These are phyloP conservation scores for slime mould (Dictyostelium discoideum) DNA, from an alignment of 78 protist species.

Conservation along the genomic window dicty_2.7 NC_007091.3:4507501-4508000, in stretches of 20 bases:
- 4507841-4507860: conserved; percentile 85
- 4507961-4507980: no score
- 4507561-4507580: no score
- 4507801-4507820: conserved; percentile 76
- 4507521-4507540: no score
- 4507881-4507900: background rate
- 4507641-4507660: background rate
- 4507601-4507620: conserved; percentile 14
- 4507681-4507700: conserved; percentile 40
- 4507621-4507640: conserved; percentile 2
- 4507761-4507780: conserved; percentile 33
- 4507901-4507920: background rate
- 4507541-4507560: no score
- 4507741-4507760: background rate
- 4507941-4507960: no score
- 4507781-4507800: conserved; percentile 57
- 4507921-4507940: no score
- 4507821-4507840: conserved; percentile 55
- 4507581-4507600: background rate
- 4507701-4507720: background rate
- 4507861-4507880: conserved; percentile 84
- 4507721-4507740: background rate
- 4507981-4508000: no score
- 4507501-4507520: no score
- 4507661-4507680: conserved; percentile 40